Evolutionary conservation across 2,329 filamentous ascomycete species (phyloP).

Genomic region (Harringtonia lauricola): DNA sequence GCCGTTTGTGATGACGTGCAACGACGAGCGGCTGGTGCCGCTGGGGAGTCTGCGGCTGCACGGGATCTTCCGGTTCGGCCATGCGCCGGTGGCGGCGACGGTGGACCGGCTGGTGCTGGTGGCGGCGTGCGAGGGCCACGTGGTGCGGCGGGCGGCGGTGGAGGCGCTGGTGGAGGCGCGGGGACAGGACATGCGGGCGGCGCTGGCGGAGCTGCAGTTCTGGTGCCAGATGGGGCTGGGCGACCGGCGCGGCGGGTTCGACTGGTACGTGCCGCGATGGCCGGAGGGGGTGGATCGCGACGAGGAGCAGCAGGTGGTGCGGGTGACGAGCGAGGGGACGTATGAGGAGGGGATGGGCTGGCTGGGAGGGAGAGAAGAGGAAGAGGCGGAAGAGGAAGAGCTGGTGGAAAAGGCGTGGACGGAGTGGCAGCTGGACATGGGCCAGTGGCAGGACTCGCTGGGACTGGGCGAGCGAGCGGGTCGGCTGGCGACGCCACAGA

Average conservation of each 20-base stretch:
- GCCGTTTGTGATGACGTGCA: constrained; percentile 92
- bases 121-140: constrained; percentile 82
- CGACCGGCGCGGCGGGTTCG: constrained; percentile 74
- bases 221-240: constrained; percentile 97
- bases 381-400: constrained; percentile 57
- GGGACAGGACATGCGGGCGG: constrained; percentile 63
- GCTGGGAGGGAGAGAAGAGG: constrained; percentile 37
- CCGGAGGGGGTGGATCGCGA: constrained; percentile 61
- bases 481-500: constrained; percentile 5
- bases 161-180: constrained; percentile 60
- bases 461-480: constrained; percentile 27
- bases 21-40: constrained; percentile 75
- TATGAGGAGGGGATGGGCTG: constrained; percentile 71
- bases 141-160: constrained; percentile 57
- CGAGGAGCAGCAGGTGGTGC: constrained; percentile 52
- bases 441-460: constrained; percentile 39
- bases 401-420: constrained; percentile 53
- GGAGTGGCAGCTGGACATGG: constrained; percentile 55
- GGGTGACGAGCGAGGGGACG: constrained; percentile 72
- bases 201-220: constrained; percentile 76
- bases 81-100: constrained; percentile 54
- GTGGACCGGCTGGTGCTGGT: constrained; percentile 73
- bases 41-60: constrained; percentile 65
- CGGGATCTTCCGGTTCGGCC: constrained; percentile 67
- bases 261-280: constrained; percentile 79